Percentiles rank a stretch among this genome's conserved stretches.
phyloP scores from a whole-genome alignment of 1,284 basidiomycete species.

The Trichosporon faecale region DNA sequence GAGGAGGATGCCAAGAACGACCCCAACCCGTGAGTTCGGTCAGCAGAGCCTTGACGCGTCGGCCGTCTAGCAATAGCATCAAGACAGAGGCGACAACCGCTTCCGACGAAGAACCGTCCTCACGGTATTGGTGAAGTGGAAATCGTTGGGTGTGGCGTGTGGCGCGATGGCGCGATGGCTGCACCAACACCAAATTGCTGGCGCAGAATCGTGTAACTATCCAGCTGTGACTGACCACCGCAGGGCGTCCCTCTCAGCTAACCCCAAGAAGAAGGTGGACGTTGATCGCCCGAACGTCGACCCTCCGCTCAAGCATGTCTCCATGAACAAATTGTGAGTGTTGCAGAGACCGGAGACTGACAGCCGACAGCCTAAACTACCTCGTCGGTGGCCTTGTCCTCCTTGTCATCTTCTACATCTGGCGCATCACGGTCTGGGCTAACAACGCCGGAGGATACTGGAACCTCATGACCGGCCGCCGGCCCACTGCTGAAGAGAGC shows the following conservation, averaged over 20 bases:
- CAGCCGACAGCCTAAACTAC: constrained; percentile 42
- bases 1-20: not conserved
- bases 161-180: too few species aligned
- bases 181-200: too few species aligned
- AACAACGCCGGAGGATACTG: constrained; percentile 49
- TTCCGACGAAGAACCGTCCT: too few species aligned
- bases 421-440: constrained; percentile 50
- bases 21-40: constrained; percentile 3
- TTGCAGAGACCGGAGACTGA: too few species aligned
- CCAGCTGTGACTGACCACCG: constrained; percentile 18
- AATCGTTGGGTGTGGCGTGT: not conserved
- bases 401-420: constrained; percentile 48
- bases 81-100: too few species aligned
- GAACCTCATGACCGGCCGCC: constrained; percentile 46
- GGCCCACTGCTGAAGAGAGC: constrained; percentile 14
- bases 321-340: constrained; percentile 50
- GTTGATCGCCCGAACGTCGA: constrained; percentile 46
- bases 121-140: not conserved
- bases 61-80: not conserved
- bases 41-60: not conserved
- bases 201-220: not conserved
- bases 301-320: constrained; percentile 47
- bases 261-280: constrained; percentile 40
- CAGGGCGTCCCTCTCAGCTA: constrained; percentile 42
- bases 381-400: constrained; percentile 39